A percentile compares a stretch with the other conserved stretches of the same genome.
phyloP scores from a whole-genome alignment of 169 alveolate species.

The Plasmodium cynomolgi region DNA sequence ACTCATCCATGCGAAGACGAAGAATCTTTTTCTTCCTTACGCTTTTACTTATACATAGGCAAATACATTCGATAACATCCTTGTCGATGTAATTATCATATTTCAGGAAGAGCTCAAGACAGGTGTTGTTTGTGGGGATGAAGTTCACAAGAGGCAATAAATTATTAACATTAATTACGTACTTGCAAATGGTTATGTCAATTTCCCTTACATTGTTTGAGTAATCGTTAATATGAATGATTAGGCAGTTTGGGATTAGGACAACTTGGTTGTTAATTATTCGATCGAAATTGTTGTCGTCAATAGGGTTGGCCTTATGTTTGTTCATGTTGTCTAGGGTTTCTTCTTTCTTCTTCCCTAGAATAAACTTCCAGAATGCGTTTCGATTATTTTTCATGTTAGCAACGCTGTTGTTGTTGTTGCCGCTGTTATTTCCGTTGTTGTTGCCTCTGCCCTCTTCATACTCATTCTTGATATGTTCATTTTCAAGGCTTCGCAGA shows the following conservation, averaged over 20 bases:
- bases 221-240: slow-evolving; percentile 38
- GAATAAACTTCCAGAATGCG: slow-evolving; percentile 57
- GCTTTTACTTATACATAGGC: slow-evolving; percentile 33
- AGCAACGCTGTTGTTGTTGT: not conserved
- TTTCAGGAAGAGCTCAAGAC: slow-evolving; percentile 65
- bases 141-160: slow-evolving; percentile 49
- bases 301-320: not conserved
- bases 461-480: not conserved
- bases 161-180: slow-evolving; percentile 45
- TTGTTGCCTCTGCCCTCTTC: not conserved
- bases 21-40: slow-evolving; percentile 23
- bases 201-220: slow-evolving; percentile 56
- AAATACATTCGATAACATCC: slow-evolving; percentile 43
- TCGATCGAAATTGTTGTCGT: slow-evolving; percentile 41
- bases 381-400: not conserved
- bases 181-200: slow-evolving; percentile 56
- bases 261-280: slow-evolving; percentile 22
- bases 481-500: slow-evolving; percentile 20
- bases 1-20: slow-evolving; percentile 17
- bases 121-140: slow-evolving; percentile 34
- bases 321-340: not conserved
- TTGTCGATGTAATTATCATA: slow-evolving; percentile 56
- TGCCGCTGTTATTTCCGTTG: not conserved
- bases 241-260: slow-evolving; percentile 36
- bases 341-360: slow-evolving; percentile 14